Evolutionary conservation across 2,329 filamentous ascomycete species (phyloP).

Genomic region (Talaromyces albobiverticillius): DNA sequence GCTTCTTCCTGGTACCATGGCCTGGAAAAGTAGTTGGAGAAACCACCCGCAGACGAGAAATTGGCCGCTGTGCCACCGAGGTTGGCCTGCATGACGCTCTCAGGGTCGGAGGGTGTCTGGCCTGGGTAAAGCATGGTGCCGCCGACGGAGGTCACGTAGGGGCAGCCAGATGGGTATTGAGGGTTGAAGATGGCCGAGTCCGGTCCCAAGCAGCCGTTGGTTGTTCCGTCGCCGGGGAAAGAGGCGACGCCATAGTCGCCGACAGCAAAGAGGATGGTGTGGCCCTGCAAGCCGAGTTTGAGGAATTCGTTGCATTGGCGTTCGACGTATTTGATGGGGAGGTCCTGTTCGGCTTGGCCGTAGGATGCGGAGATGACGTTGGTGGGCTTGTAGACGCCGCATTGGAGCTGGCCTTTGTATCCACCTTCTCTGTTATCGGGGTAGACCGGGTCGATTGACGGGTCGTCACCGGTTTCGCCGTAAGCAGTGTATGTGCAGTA

Average conservation of each 20-base stretch:
- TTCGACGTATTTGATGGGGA: conserved; percentile 55
- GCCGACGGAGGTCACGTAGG: conserved; percentile 52
- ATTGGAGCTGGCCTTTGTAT: conserved; percentile 49
- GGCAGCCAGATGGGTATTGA: conserved; percentile 49
- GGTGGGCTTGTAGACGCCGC: conserved; percentile 52
- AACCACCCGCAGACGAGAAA: conserved; percentile 45
- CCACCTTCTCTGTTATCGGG: conserved; percentile 49
- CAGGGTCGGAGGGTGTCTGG: conserved; percentile 24
- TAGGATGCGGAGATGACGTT: conserved; percentile 59
- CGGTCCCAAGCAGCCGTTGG: conserved; percentile 39
- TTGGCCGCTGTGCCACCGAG: conserved; percentile 24
- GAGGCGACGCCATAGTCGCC: conserved; percentile 33
- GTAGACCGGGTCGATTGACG: conserved; percentile 50
- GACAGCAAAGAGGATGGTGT: conserved; percentile 29
- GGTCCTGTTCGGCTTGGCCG: conserved; percentile 52
- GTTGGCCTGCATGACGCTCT: conserved; percentile 31
- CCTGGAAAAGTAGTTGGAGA: conserved; percentile 46
- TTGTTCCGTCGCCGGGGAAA: conserved; percentile 34
- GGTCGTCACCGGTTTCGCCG: conserved; percentile 49
- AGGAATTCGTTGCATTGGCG: conserved; percentile 48
- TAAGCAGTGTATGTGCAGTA: conserved; percentile 54
- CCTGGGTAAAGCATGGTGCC: conserved; percentile 30
- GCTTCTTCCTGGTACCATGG: conserved; percentile 42
- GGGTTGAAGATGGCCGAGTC: conserved; percentile 47
- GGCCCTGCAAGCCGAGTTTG: conserved; percentile 46